phyloP scores from a whole-genome alignment of 1,284 basidiomycete genomes.

The Schizopora paradoxa region DNA sequence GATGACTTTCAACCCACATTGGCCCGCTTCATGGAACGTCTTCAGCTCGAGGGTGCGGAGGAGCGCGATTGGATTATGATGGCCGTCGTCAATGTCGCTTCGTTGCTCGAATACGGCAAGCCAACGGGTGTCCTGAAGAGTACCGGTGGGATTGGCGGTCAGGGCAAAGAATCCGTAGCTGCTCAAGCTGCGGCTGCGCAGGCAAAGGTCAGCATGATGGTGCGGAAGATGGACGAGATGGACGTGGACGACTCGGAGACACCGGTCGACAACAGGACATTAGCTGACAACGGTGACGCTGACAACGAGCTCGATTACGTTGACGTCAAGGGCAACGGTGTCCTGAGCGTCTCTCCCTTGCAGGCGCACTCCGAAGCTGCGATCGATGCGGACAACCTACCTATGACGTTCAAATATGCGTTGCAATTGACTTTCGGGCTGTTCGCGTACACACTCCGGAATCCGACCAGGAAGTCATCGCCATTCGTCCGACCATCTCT shows the following conservation, averaged over 20 bases:
- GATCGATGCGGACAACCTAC: conserved; percentile 34
- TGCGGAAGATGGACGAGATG: conserved; percentile 44
- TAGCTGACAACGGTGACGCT: conserved; percentile 25
- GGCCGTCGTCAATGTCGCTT: conserved; percentile 78
- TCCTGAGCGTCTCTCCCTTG: conserved; percentile 33
- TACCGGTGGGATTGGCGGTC: conserved; percentile 37
- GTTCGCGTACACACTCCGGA: conserved; percentile 66
- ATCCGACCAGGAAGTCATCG: conserved; percentile 57
- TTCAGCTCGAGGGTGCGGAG: conserved; percentile 74
- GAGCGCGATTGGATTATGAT: conserved; percentile 97
- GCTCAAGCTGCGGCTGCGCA: conserved; percentile 30
- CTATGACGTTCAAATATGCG: conserved; percentile 66
- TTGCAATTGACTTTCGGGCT: conserved; percentile 78
- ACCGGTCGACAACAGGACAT: no score
- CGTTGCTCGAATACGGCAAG: conserved; percentile 87
- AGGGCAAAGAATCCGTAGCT: conserved; percentile 30
- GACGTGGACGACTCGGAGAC: conserved; percentile 52
- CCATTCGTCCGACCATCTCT: conserved; percentile 53
- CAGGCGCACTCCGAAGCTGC: conserved; percentile 32
- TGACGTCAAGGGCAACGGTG: conserved; percentile 19
- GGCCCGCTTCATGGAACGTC: conserved; percentile 80
- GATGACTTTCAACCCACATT: conserved; percentile 84
- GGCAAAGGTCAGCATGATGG: conserved; percentile 31
- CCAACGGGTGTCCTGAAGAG: conserved; percentile 66
- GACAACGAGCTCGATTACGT: conserved; percentile 19